A percentile compares a stretch with the other conserved stretches of the same genome.
These are phyloP conservation scores for Clonostachys chloroleuca DNA, from an alignment of 2,329 filamentous ascomycete genomes.

Conservation along the genomic window DNA sequence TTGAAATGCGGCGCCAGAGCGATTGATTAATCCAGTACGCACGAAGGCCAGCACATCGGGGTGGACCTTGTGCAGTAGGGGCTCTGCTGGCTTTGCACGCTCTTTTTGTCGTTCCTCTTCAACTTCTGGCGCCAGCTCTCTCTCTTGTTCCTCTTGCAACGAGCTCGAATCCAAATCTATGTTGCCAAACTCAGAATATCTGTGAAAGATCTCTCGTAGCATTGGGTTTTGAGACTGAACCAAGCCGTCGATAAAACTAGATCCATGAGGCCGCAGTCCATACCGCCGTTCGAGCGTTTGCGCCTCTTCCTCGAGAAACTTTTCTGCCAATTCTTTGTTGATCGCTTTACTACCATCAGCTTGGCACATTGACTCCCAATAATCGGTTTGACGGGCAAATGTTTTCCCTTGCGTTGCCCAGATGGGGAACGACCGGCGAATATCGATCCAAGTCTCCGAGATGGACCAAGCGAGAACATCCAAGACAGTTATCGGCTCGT, in stretches of 20 bases:
- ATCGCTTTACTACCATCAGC: background rate
- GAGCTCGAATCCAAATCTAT: conserved; percentile 6
- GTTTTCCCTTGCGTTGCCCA: conserved; percentile 56
- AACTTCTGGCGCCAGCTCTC: conserved; percentile 58
- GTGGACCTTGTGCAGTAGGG: conserved; percentile 38
- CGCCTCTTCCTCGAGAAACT: conserved; percentile 12
- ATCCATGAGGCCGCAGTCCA: conserved; percentile 4
- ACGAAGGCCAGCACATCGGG: rapidly evolving
- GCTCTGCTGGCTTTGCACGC: conserved; percentile 31
- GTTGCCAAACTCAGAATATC: too few species aligned
- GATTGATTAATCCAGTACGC: background rate
- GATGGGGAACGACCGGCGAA: conserved; percentile 43
- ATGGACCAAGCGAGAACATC: conserved; percentile 58
- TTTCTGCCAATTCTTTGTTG: background rate
- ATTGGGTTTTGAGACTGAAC: too few species aligned
- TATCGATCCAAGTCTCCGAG: conserved; percentile 46
- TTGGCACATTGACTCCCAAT: background rate
- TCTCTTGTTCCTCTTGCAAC: conserved; percentile 61
- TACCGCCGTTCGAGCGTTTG: conserved; percentile 47
- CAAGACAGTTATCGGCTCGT: conserved; percentile 20
- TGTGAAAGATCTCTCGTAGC: too few species aligned
- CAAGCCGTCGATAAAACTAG: too few species aligned
- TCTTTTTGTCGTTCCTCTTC: conserved; percentile 53
- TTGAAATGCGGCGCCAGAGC: background rate
- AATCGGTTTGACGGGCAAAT: background rate